Conservation (phyloP, 257 asterid species). For the Cynanchum wilfordii region DNA sequence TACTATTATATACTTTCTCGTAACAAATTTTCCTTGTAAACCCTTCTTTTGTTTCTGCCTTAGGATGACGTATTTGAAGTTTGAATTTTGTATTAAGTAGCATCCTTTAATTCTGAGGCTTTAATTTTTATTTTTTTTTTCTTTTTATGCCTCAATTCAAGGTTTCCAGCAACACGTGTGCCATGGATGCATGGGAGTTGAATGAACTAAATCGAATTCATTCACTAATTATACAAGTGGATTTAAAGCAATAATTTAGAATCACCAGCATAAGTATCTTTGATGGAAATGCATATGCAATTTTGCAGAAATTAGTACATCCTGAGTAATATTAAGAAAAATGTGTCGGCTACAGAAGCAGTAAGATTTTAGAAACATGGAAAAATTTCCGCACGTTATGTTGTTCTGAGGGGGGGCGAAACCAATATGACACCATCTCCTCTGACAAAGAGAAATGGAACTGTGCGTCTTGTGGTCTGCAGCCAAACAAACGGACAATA, state of each 20-base stretch:
- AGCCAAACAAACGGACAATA: not conserved
- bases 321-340: not conserved
- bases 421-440: slow-evolving; percentile 97
- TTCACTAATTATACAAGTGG: not conserved
- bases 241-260: not conserved
- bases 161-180: no score
- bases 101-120: no score
- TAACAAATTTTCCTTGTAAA: not conserved
- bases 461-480: slow-evolving; percentile 74
- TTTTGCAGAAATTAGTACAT: not conserved
- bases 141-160: no score
- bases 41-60: not conserved
- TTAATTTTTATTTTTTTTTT: no score
- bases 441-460: slow-evolving; percentile 83
- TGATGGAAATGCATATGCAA: not conserved
- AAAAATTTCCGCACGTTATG: slow-evolving; percentile 33
- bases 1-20: not conserved
- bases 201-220: not conserved
- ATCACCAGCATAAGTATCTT: not conserved
- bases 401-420: slow-evolving; percentile 89
- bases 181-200: not conserved
- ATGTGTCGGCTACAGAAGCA: not conserved
- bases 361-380: not conserved
- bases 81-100: not conserved
- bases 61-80: not conserved